These are phyloP conservation scores for Wickerhamiella cacticola DNA, from an alignment of 805 yeast species.

Conservation along the genomic window DNA sequence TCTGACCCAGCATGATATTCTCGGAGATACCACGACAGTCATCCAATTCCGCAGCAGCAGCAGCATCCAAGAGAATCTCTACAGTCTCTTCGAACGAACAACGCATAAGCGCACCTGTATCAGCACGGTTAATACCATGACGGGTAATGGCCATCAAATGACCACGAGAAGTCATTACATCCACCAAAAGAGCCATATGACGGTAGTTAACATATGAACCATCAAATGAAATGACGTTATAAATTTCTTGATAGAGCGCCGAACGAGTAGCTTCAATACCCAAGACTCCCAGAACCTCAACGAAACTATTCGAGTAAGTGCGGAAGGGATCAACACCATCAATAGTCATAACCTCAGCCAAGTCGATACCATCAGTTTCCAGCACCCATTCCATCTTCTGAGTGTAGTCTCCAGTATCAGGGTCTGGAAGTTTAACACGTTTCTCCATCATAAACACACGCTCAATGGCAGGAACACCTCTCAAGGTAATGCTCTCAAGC, in stretches of 20 bases:
- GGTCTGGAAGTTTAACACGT: conserved; percentile 36
- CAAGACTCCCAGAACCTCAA: conserved; percentile 83
- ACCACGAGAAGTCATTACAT: conserved; percentile 97
- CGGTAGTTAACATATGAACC: conserved; percentile 99
- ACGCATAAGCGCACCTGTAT: conserved; percentile 98
- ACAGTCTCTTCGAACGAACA: conserved; percentile 99
- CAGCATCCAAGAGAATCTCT: conserved; percentile 93
- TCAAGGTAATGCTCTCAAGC: conserved; percentile 85
- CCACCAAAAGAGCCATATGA: conserved; percentile 94
- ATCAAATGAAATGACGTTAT: conserved; percentile 96
- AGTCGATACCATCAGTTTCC: conserved; percentile 96
- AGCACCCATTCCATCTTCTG: conserved; percentile 95
- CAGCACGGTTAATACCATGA: conserved; percentile 97
- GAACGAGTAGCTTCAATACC: conserved; percentile 98
- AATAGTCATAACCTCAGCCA: conserved; percentile 87
- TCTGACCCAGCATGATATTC: conserved; percentile 92
- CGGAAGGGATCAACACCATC: conserved; percentile 88
- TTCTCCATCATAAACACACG: conserved; percentile 57
- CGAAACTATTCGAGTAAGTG: conserved; percentile 92
- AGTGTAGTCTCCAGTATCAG: conserved; percentile 71
- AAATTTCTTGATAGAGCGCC: conserved; percentile 84
- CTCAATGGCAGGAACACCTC: conserved; percentile 91
- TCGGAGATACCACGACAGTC: conserved; percentile 98
- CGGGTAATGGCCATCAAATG: conserved; percentile 97
- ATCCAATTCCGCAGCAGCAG: conserved; percentile 94